phyloP scores from a whole-genome alignment of 129 eudicot species.

The Oenanthe sinensis region DNA sequence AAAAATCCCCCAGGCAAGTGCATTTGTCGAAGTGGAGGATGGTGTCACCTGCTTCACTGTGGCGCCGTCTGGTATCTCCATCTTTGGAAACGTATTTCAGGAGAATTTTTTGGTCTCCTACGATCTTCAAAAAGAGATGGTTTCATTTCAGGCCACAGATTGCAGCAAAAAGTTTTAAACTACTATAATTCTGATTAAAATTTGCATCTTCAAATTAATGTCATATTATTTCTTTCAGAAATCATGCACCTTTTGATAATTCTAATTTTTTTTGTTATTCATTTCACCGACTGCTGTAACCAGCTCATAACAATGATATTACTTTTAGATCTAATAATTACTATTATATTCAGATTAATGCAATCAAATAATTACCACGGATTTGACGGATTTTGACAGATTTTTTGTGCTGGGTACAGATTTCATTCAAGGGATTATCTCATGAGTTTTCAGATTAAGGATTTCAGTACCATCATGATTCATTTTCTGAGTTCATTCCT shows the following conservation, averaged over 20 bases:
- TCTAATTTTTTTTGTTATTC: not conserved
- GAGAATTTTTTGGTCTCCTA: slow-evolving; percentile 32
- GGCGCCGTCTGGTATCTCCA: slow-evolving; percentile 15
- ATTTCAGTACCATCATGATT: not conserved
- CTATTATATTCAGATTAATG: not conserved
- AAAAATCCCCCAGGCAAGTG: slow-evolving; percentile 12
- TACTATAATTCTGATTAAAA: not conserved
- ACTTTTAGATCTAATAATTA: not conserved
- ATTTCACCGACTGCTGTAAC: not conserved
- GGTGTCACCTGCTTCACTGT: slow-evolving; percentile 35
- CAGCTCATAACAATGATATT: not conserved
- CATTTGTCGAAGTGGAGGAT: slow-evolving; percentile 22
- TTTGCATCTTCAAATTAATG: not conserved
- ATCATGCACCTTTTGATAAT: not conserved
- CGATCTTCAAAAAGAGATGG: slow-evolving; percentile 28
- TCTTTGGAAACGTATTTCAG: slow-evolving; percentile 48
- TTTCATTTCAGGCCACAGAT: slow-evolving; percentile 39
- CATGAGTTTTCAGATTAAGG: not conserved
- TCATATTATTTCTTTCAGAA: not conserved
- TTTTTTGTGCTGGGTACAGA: not conserved
- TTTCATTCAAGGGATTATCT: not conserved
- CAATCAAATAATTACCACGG: no score
- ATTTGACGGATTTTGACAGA: not conserved
- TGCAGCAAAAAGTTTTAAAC: slow-evolving; percentile 18
- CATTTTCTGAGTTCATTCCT: not conserved